phyloP scores from a whole-genome alignment of 2,329 filamentous ascomycete species.

The Curvularia eragrostidis region DNA sequence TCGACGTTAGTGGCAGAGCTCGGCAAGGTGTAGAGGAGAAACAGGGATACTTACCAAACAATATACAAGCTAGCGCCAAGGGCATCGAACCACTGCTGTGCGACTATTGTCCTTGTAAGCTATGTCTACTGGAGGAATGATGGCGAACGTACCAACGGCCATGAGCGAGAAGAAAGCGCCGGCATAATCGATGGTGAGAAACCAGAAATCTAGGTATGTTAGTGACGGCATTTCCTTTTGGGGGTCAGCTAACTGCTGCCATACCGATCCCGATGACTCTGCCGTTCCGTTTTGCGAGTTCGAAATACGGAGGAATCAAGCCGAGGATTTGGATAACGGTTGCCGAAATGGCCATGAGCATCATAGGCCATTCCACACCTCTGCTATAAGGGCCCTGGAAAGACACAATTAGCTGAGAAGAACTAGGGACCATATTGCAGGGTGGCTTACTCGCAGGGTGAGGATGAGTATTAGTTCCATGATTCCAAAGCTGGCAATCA shows the following conservation, averaged over 20 bases:
- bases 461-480: slow-evolving; percentile 65
- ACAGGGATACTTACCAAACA: slow-evolving; percentile 57
- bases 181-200: slow-evolving; percentile 65
- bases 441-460: slow-evolving; percentile 57
- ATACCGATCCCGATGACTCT: slow-evolving; percentile 67
- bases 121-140: not conserved
- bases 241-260: slow-evolving; percentile 15
- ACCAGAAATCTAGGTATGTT: slow-evolving; percentile 57
- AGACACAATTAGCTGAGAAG: not conserved
- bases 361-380: slow-evolving; percentile 62
- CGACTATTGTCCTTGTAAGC: slow-evolving; percentile 51
- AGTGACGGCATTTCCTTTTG: not conserved
- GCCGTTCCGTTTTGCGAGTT: slow-evolving; percentile 67
- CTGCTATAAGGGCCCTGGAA: slow-evolving; percentile 60
- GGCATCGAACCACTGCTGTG: slow-evolving; percentile 67
- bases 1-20: not conserved
- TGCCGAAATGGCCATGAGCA: slow-evolving; percentile 65
- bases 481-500: slow-evolving; percentile 58
- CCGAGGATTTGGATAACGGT: slow-evolving; percentile 64
- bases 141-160: slow-evolving; percentile 59
- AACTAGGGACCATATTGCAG: too few species aligned
- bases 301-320: slow-evolving; percentile 66
- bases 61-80: slow-evolving; percentile 68
- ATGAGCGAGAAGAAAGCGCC: slow-evolving; percentile 70
- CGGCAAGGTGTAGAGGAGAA: not conserved